phyloP scores from a whole-genome alignment of 1,284 basidiomycete genomes.

The Grifola frondosa region DNA sequence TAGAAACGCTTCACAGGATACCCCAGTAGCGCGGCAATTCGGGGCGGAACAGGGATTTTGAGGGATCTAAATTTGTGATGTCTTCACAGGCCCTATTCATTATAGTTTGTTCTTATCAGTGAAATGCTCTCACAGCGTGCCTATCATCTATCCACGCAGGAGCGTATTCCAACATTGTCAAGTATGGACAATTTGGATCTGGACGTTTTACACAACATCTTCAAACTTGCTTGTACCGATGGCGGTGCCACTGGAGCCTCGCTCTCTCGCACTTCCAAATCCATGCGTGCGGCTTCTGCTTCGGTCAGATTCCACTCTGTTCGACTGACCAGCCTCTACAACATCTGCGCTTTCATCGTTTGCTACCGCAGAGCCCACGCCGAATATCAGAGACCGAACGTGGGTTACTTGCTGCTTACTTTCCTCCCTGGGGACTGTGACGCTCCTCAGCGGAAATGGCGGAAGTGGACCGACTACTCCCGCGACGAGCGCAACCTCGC shows the following conservation, averaged over 20 bases:
- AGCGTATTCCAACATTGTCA: too few relatives aligned
- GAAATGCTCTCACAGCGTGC: too few relatives aligned
- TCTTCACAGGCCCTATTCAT: too few relatives aligned
- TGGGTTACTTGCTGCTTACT: conserved; percentile 10
- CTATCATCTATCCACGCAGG: too few relatives aligned
- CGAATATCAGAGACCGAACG: conserved; percentile 1
- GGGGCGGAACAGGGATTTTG: too few relatives aligned
- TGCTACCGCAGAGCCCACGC: neutral
- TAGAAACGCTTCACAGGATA: too few relatives aligned
- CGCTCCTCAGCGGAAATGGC: conserved; percentile 16
- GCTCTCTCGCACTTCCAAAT: conserved; percentile 10
- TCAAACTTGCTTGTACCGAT: conserved; percentile 11
- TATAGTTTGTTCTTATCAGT: too few relatives aligned
- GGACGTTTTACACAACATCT: conserved; percentile 12
- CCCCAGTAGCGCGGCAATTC: too few relatives aligned
- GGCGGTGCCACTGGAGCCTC: conserved; percentile 8
- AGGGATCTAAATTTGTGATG: too few relatives aligned
- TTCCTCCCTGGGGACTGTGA: conserved; percentile 11
- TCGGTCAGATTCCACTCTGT: conserved; percentile 12
- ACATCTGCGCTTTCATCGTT: conserved; percentile 6
- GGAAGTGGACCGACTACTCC: conserved; percentile 17
- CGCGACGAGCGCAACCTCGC: conserved; percentile 14
- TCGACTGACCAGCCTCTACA: conserved; percentile 7
- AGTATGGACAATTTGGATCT: conserved; percentile 8
- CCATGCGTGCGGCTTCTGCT: conserved; percentile 6